Evolutionary conservation across 192 early-diverging fungal genomes (phyloP).

Genomic region (Rhizophagus prolifer): DNA sequence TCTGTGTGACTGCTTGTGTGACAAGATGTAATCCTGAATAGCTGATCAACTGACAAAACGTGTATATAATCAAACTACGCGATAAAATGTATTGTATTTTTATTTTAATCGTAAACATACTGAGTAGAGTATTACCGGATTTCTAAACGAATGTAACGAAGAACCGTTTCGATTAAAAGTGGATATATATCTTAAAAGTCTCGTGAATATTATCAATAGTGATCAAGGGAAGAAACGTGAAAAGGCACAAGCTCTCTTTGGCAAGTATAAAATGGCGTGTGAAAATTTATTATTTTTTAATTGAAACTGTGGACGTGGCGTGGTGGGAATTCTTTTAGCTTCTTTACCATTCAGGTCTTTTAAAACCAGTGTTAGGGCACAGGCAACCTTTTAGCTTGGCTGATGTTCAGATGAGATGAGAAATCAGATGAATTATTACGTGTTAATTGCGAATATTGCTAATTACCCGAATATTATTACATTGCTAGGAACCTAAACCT

Average conservation of each 20-base stretch:
- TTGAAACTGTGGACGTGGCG: constrained; percentile 12
- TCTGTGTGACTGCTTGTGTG: too few relatives aligned
- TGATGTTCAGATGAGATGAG: background rate
- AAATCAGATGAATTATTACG: too few relatives aligned
- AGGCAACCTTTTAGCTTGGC: background rate
- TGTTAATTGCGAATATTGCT: too few relatives aligned
- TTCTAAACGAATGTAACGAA: background rate
- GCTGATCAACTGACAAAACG: too few relatives aligned
- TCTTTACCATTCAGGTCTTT: constrained; percentile 25
- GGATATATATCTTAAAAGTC: constrained; percentile 14
- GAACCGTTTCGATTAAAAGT: constrained; percentile 13
- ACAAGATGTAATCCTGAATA: too few relatives aligned
- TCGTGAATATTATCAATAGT: background rate
- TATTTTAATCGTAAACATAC: background rate
- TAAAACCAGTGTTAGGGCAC: background rate
- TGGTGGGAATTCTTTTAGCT: constrained; percentile 17
- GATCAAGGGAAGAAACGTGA: background rate
- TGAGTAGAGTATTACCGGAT: background rate
- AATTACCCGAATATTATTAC: too few relatives aligned
- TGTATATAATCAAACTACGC: too few relatives aligned
- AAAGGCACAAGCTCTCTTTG: constrained; percentile 1
- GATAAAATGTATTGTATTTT: too few relatives aligned
- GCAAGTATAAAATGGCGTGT: constrained; percentile 13
- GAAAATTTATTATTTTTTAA: background rate
- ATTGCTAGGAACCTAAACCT: too few relatives aligned